Conservation (phyloP, 805 yeast species). For the Yarrowia porcina region DNA sequence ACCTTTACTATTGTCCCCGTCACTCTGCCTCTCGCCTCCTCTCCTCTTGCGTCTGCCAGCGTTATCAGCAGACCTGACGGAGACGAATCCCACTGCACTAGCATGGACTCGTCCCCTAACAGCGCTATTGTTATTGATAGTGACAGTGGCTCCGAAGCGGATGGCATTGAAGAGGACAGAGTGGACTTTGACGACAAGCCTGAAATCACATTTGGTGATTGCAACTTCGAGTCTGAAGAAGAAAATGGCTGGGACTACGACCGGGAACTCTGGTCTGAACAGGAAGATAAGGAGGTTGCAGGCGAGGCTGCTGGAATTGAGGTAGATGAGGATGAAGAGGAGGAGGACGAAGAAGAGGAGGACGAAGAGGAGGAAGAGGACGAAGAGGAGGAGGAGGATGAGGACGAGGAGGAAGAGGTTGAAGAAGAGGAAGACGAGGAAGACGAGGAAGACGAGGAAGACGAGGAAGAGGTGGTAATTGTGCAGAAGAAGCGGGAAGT, state of each 20-base stretch:
- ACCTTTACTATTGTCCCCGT: background rate
- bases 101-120: background rate
- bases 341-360: background rate
- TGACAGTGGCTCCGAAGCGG: background rate
- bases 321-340: slow-evolving; percentile 10
- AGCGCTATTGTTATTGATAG: background rate
- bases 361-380: background rate
- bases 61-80: background rate
- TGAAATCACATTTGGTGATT: background rate
- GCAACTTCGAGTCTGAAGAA: background rate
- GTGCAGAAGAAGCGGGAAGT: too few relatives aligned
- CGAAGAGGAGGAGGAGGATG: background rate
- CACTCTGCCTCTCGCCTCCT: background rate
- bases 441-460: background rate
- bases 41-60: background rate
- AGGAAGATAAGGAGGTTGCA: background rate
- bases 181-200: background rate
- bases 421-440: background rate
- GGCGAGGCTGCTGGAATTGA: background rate
- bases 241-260: background rate
- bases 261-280: background rate
- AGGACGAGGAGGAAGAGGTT: background rate
- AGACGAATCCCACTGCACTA: background rate
- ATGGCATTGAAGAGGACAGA: background rate
- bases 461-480: background rate